Base-by-base conservation (phyloP, 371 early-diverging fungal genomes). In the Actinomucor elegans region DNA sequence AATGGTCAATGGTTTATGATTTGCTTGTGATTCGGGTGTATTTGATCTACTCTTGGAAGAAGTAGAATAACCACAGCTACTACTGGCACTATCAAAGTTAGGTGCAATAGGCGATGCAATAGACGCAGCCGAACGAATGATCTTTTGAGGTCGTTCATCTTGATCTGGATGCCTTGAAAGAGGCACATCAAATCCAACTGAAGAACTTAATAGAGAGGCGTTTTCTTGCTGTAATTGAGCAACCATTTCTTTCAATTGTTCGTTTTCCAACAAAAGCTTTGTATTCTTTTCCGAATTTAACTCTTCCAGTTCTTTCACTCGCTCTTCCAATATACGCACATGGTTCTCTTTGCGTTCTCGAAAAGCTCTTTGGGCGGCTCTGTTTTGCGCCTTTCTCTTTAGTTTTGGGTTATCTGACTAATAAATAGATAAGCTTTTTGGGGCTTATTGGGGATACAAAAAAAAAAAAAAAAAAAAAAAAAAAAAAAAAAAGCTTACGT, bases 311-410 rank as follows among this genome's bases (percentile, higher is more conserved):
- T 83, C 88, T 59, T 80, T 79, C 31, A 89, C 78, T 32, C 77
- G 67, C 17, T 86, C 83, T 61, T 88, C 85, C 27, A 88, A 67
- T 24, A 76, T 60, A 53, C 77, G 72, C 2, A 88, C 80, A 51
- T 87, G 81, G 47, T 78, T 76, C 29, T 86, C 83, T 67, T 84
- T 85, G 47, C 89, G 79, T 53, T 88, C 86, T 29, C 89, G 75
- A 61, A 88, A 88, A 8, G 89, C 89, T 15, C 89, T 77, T 64
- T 88, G 89, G 0, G 89, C 89, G 10, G 87, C 87, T 31, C 89
- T 70, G 56, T 88, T 88, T 55, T 88, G 89, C 5, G 86, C 87
- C 41, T 85, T 83, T 48, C 85, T 76, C 55, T 84, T 85, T 17
- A 42, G 52, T 55, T 73, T 67, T 0, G 72, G 66, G 42, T 71